phyloP scores from a whole-genome alignment of 1,139 yeast genomes.

The Meyerozyma smithsonii region DNA sequence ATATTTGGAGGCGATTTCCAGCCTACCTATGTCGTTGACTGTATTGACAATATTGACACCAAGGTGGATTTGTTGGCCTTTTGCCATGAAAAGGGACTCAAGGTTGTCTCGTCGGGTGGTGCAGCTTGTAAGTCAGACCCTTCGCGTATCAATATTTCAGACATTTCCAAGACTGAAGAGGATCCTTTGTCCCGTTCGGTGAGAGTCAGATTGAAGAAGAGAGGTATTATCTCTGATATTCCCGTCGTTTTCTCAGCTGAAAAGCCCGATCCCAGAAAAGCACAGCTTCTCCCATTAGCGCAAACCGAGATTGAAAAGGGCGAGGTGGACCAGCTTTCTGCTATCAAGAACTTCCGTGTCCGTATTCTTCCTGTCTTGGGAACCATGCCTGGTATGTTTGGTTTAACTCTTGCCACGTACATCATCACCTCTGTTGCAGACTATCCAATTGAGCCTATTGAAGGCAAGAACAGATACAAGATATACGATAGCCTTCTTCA shows the following conservation, averaged over 20 bases:
- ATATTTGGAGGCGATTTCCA: slow-evolving; percentile 48
- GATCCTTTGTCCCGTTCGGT: slow-evolving; percentile 91
- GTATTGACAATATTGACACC: slow-evolving; percentile 93
- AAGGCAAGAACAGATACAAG: slow-evolving; percentile 85
- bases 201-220: slow-evolving; percentile 72
- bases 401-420: slow-evolving; percentile 82
- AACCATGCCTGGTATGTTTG: slow-evolving; percentile 95
- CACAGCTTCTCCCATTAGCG: slow-evolving; percentile 75
- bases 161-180: slow-evolving; percentile 64
- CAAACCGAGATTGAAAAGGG: slow-evolving; percentile 79
- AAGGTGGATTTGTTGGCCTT: slow-evolving; percentile 82
- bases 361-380: slow-evolving; percentile 93
- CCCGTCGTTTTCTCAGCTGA: slow-evolving; percentile 92
- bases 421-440: slow-evolving; percentile 76
- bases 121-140: slow-evolving; percentile 74
- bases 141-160: slow-evolving; percentile 40
- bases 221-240: slow-evolving; percentile 71
- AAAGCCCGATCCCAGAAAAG: slow-evolving; percentile 94
- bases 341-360: slow-evolving; percentile 84
- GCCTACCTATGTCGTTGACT: slow-evolving; percentile 80
- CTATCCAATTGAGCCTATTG: slow-evolving; percentile 82
- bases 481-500: slow-evolving; percentile 79
- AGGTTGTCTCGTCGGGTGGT: slow-evolving; percentile 86
- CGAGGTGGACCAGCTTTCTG: slow-evolving; percentile 79
- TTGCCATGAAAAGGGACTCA: slow-evolving; percentile 55